Base-by-base conservation (phyloP, 495 filamentous ascomycete species). In the Penicillium tannophilum region DNA sequence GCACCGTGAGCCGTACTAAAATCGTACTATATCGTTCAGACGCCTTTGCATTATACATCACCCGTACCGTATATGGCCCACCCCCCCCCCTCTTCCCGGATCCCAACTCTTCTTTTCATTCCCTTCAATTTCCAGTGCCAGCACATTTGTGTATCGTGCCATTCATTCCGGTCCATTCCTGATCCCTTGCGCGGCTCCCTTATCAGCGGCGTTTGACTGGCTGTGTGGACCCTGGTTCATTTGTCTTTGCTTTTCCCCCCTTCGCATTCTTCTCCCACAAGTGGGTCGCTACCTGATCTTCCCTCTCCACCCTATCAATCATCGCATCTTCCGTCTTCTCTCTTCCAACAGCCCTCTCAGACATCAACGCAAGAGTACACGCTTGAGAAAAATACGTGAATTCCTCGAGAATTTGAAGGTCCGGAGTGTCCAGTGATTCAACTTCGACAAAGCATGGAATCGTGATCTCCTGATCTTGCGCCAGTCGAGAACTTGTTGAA, bases 391-490 rank as follows among this genome's bases (percentile, higher is more conserved):
- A 36, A 36, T 1, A 36, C 33, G 33, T 36, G 33, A 10, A 36
- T 12, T 36, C 14, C 33, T 14, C 33, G 10, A 36, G 33, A 36
- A 36, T 10, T 12, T 1, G 12, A 36, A 1, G 10, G 10, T 36
- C 12, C 33, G 10, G 10, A 14, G 33, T 36, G 33, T 14, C 33
- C 4, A 4, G 14, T n/a, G 39, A 16, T 41, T 17, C 16, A 41
- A 17, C 14, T 5, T 17, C 39, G n/a, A 4, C 19, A 46, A 47
- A 61, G 48, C 54, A 67, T 65, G 62, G 62, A 52, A 65, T 56
- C 57, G 14, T 50, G 36, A 30, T 46, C 39, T 28, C 24, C 35
- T 20, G 24, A 48, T 46, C 35, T 41, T 52, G 49, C 58, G 39
- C 52, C 43, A 26, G 31, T 46, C 44, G 39, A 61, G 19, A 16